Evolutionary conservation across 1,284 basidiomycete species (phyloP).

Genomic region (Heterobasidion annosum): DNA sequence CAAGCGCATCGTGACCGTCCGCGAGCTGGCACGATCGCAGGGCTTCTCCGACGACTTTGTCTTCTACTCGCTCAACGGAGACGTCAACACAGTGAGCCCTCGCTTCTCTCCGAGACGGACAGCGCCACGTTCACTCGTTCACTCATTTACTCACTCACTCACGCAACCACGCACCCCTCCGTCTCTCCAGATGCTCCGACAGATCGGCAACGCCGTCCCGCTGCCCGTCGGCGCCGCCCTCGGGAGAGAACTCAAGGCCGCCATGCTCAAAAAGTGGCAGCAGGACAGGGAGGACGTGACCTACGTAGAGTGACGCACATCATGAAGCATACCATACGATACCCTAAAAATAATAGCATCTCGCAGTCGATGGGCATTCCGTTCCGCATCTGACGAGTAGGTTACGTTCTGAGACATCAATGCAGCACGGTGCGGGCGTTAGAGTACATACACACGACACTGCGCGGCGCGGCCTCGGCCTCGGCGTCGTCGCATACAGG

Average conservation of each 20-base stretch:
- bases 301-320: constrained; percentile 13
- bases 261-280: constrained; percentile 42
- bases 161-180: not conserved
- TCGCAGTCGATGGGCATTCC: too few relatives aligned
- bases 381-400: too few relatives aligned
- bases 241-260: constrained; percentile 46
- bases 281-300: constrained; percentile 22
- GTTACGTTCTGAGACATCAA: too few relatives aligned
- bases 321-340: not conserved
- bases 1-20: constrained; percentile 32
- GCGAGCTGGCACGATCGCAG: constrained; percentile 68
- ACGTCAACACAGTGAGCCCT: constrained; percentile 46
- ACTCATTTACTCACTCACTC: not conserved
- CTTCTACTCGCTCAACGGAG: constrained; percentile 41
- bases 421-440: too few relatives aligned
- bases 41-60: constrained; percentile 67
- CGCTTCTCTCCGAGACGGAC: not conserved
- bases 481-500: too few relatives aligned
- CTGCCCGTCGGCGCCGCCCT: constrained; percentile 53
- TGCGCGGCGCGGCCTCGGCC: too few relatives aligned
- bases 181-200: constrained; percentile 51
- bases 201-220: constrained; percentile 72
- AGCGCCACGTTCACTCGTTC: not conserved
- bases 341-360: too few relatives aligned
- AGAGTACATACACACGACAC: too few relatives aligned